Evolutionary conservation across 1,284 basidiomycete species (phyloP), one percentile per base, ranked within the genome.

Genomic region (Austroboletus niveus): DNA sequence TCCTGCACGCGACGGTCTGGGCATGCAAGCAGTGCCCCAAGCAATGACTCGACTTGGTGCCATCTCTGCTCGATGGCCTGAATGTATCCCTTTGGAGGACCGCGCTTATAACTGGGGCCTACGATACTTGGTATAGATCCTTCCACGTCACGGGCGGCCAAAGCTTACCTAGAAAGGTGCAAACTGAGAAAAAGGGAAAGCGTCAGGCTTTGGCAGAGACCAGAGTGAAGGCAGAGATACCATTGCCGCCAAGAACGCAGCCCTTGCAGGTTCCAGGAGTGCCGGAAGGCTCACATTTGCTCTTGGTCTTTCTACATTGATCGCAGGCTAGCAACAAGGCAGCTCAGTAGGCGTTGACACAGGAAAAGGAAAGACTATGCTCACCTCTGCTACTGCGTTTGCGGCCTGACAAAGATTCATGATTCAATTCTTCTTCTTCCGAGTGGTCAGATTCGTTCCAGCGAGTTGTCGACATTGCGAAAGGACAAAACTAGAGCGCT

Each of bases 61-160:
- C 92, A 88, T 59, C 91, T 73, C 53, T 90, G 88, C 70, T 94
- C 91, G 54, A 94, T 92, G 35, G 91, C 91, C 65, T 91, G 88
- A 49, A 94, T 92, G 65, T 94, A 94, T 22, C 92, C 92, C 66
- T 91, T 92, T 6, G 91, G 90, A 12, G 91, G 90, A n/a, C 88
- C 87, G 17, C 88, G 81, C 64, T 92, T 92, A 68, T 87, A 87
- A 61, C 83, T 89, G 0, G 88, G 87, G 40, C 89, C 87, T 89
- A 50, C 5, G 22, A 30, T n/a, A 43, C 40, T 48, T 24, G 45
- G 42, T 53, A 1, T 47, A 34, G 5, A 43, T 35, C 43, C 24
- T 32, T 34, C n/a, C 30, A 35, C 47, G 39, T 24, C 44, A 42
- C 17, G 27, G 45, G 38, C 5, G 38, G 34, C 44, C 42, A 51